Conservation (phyloP, 2,329 filamentous ascomycete species). For the Aspergillus sp. region DNA sequence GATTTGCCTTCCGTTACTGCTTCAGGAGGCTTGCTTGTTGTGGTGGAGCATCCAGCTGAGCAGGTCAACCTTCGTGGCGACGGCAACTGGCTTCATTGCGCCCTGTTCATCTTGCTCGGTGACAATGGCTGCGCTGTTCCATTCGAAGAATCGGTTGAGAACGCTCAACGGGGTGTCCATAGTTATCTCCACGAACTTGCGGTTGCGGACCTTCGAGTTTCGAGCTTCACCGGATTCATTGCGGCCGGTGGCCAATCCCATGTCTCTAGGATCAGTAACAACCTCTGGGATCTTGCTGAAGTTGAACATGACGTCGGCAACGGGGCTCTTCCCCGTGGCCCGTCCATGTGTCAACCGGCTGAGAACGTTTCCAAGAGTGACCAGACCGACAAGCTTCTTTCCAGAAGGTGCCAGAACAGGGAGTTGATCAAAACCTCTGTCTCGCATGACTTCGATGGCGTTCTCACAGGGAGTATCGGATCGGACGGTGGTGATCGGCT, state of each 20-base stretch:
- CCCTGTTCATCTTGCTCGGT: conserved; percentile 69
- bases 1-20: background rate
- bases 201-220: conserved; percentile 47
- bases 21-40: conserved; percentile 31
- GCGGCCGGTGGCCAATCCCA: conserved; percentile 40
- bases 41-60: conserved; percentile 85
- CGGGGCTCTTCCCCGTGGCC: conserved; percentile 69
- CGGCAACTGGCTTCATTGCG: conserved; percentile 74
- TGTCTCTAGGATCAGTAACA: conserved; percentile 78
- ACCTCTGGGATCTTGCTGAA: conserved; percentile 86
- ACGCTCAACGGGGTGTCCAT: conserved; percentile 79
- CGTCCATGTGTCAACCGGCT: conserved; percentile 84
- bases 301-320: conserved; percentile 94
- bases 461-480: conserved; percentile 72
- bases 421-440: conserved; percentile 96
- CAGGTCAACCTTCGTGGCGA: conserved; percentile 96
- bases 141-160: conserved; percentile 92
- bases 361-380: conserved; percentile 92
- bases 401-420: conserved; percentile 75
- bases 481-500: conserved; percentile 85
- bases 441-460: conserved; percentile 96
- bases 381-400: conserved; percentile 78
- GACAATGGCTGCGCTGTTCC: conserved; percentile 94
- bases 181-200: conserved; percentile 91
- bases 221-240: conserved; percentile 26